Percentiles rank a stretch among this genome's conserved stretches.
Conservation (phyloP, 2,329 filamentous ascomycete species). For the Simplicillium aogashimaense region DNA sequence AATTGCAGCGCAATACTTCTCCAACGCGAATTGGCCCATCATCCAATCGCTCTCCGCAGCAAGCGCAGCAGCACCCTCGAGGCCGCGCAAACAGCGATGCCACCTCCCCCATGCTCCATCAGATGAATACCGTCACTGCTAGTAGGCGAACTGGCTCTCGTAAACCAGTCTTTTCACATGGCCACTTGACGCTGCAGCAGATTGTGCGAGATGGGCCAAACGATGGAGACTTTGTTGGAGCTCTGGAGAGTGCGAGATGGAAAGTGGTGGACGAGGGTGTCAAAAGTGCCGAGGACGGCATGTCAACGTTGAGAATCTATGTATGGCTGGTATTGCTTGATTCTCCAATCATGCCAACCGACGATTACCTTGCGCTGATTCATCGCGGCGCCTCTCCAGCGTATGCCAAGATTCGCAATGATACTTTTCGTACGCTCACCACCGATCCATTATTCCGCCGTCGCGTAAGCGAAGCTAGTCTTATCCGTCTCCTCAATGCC, state of each 20-base stretch:
- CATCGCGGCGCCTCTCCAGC: conserved; percentile 89
- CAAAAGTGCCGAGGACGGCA: conserved; percentile 70
- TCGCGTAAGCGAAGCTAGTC: conserved; percentile 86
- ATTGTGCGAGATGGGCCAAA: conserved; percentile 74
- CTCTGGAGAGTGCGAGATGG: conserved; percentile 60
- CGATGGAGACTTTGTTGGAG: conserved; percentile 55
- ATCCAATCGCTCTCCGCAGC: conserved; percentile 5
- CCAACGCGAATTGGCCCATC: conserved; percentile 14
- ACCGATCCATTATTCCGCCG: conserved; percentile 96
- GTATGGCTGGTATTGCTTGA: conserved; percentile 93
- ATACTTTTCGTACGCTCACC: conserved; percentile 92
- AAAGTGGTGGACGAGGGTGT: conserved; percentile 68
- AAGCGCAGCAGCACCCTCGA: conserved; percentile 30
- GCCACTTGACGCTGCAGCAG: conserved; percentile 57
- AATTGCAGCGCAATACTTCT: conserved; percentile 26
- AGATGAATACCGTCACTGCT: conserved; percentile 24
- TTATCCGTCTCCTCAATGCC: conserved; percentile 90
- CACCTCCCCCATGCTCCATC: conserved; percentile 27
- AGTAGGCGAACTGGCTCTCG: conserved; percentile 28
- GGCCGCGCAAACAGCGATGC: conserved; percentile 67
- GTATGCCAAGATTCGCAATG: conserved; percentile 96
- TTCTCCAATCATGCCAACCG: conserved; percentile 72
- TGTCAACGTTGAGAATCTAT: conserved; percentile 84
- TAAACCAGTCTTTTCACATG: conserved; percentile 38
- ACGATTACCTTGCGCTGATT: conserved; percentile 81